Evolutionary conservation across 768 basidiomycete genomes (phyloP), one percentile per base, ranked within the genome.

Genomic region (Podaxis sp.): DNA sequence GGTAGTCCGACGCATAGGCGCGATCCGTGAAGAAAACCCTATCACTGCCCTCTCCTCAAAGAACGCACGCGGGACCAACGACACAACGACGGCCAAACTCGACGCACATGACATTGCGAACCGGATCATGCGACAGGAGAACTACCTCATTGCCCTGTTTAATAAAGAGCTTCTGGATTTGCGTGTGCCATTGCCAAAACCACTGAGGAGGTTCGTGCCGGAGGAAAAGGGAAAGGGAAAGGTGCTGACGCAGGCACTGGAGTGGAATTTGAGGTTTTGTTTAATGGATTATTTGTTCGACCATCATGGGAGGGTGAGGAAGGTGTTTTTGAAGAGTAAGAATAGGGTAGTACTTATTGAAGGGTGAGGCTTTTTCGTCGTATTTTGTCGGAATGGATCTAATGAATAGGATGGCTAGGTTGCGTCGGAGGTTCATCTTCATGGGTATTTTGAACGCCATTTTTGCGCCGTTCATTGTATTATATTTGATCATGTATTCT

Each of bases 71-170:
- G 78, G 74, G 54, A 77, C 80, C 0, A 84, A 86, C 66, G 84
- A 89, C 65, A 84, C 88, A 3, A 82, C 88, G 9, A 88, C 86
- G 1, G 92, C 94, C 52, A 93, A 93, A 72, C 85, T 99, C 6
- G 97, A 99, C 68, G 97, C 96, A 2, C 97, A 99, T 72, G 96
- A 99, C 75, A 87, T 99, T 58, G 96, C 96, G 3, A 99, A 98
- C 72, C 90, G 97, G 57, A 98, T 99, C 69, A 85, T 99, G 87
- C 86, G 97, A 36, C 94, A 98, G 73, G 97, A 99, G 72, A 99
- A 99, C 75, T 99, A 99, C 72, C 83, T 99, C 56, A 97, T 99
- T 63, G 95, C 97, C 0, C 75, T 99, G 19, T 97, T 99, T 75
- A 99, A 99, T 78, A 99, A 98, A 73, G 95, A 97, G 66, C 75